A percentile compares a stretch with the other conserved stretches of the same genome.
Evolutionary conservation across 2,329 filamentous ascomycete species (phyloP).

Genomic region (Fusarium longipes): DNA sequence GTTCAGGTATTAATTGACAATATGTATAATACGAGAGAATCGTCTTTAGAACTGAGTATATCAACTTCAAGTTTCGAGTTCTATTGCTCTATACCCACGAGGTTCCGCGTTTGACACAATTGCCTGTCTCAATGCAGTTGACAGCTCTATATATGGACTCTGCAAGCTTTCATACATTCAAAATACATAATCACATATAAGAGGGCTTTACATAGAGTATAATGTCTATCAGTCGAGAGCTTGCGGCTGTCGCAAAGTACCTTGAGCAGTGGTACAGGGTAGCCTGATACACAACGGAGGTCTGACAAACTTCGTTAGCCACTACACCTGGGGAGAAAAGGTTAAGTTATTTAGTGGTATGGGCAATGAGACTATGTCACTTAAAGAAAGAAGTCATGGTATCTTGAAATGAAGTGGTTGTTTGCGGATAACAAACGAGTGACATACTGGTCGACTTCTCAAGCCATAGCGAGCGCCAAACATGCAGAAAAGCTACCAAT

Average conservation of each 20-base stretch:
- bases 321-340: neutral
- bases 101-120: neutral
- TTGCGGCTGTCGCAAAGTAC: neutral
- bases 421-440: neutral
- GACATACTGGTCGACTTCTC: neutral
- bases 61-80: too few relatives aligned
- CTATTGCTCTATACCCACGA: too few relatives aligned
- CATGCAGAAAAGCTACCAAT: too few relatives aligned
- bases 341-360: neutral
- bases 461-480: neutral
- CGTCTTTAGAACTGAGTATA: too few relatives aligned
- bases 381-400: fast-evolving
- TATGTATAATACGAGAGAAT: too few relatives aligned
- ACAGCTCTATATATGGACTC: neutral
- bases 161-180: fast-evolving
- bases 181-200: fast-evolving
- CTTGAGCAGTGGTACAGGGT: slow-evolving; percentile 6
- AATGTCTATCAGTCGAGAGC: neutral
- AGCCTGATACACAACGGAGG: neutral
- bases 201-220: neutral
- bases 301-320: neutral
- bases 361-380: fast-evolving
- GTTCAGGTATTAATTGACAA: too few relatives aligned
- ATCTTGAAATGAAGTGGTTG: too few relatives aligned
- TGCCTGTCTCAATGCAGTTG: neutral